These are phyloP conservation scores for Brassica napus DNA, from an alignment of 345 rosid species.

Conservation along the genomic window DNA sequence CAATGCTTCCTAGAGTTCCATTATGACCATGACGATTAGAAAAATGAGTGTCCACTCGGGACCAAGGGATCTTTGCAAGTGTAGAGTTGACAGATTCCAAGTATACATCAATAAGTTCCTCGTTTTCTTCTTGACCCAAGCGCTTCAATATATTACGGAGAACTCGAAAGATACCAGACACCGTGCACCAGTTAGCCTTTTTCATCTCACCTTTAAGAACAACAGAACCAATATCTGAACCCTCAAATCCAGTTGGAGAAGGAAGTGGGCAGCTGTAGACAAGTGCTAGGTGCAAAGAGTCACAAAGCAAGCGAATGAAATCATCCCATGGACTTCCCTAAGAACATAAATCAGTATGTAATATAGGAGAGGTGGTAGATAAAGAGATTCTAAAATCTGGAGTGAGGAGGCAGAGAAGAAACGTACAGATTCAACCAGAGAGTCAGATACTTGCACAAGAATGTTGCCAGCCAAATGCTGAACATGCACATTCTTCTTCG, in stretches of 20 bases:
- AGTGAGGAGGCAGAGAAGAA: not conserved
- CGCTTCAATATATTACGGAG: conserved; percentile 60
- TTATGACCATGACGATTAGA: conserved; percentile 32
- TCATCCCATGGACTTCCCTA: conserved; percentile 58
- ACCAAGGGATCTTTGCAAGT: conserved; percentile 58
- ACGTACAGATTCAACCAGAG: conserved; percentile 56
- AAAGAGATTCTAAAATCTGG: not conserved
- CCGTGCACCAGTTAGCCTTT: conserved; percentile 56
- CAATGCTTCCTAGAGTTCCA: conserved; percentile 23
- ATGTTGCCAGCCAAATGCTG: conserved; percentile 65
- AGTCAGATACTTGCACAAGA: conserved; percentile 53
- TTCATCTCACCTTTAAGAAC: conserved; percentile 46
- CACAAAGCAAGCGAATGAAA: conserved; percentile 50
- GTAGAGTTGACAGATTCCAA: conserved; percentile 47
- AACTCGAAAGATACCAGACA: conserved; percentile 53
- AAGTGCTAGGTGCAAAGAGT: conserved; percentile 36
- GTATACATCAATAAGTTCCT: conserved; percentile 46
- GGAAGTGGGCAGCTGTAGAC: conserved; percentile 28
- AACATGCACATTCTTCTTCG: conserved; percentile 50
- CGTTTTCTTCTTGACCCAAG: conserved; percentile 57
- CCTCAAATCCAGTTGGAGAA: conserved; percentile 28
- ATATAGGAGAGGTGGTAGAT: not conserved
- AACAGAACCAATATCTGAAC: conserved; percentile 29
- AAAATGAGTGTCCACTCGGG: conserved; percentile 43
- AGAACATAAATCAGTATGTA: conserved; percentile 14